These are phyloP conservation scores for Talaromyces verruculosus DNA, from an alignment of 2,329 filamentous ascomycete species.

Conservation along the genomic window DNA sequence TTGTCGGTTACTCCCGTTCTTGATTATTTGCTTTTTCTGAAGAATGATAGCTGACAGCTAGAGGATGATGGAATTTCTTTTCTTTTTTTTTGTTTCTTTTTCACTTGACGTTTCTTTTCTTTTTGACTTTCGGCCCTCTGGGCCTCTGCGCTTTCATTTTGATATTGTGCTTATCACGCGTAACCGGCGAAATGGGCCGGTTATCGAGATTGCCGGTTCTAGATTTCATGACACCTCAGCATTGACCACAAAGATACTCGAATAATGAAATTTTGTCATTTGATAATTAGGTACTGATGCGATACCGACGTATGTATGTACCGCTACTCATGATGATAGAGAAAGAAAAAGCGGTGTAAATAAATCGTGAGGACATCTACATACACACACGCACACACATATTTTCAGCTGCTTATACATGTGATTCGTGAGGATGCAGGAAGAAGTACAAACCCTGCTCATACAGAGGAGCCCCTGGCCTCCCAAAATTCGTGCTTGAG, in stretches of 20 bases:
- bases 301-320: background rate
- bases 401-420: background rate
- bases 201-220: constrained; percentile 1
- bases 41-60: background rate
- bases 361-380: background rate
- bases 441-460: background rate
- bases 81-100: constrained; percentile 2
- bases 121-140: background rate
- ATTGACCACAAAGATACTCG: background rate
- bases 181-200: background rate
- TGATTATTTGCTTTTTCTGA: constrained; percentile 5
- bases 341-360: background rate
- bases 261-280: background rate
- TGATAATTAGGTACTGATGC: background rate
- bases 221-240: background rate
- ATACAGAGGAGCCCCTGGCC: background rate
- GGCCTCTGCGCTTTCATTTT: background rate
- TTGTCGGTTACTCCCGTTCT: constrained; percentile 6
- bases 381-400: background rate
- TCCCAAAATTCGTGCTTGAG: background rate
- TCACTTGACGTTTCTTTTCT: background rate
- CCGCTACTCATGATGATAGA: background rate
- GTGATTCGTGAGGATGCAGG: background rate
- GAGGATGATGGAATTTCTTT: background rate
- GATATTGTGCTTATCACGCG: background rate